Evolutionary conservation across 2,329 filamentous ascomycete genomes (phyloP), one percentile per base, ranked within the genome.

Genomic region (Neopestalotiopsis rosae): DNA sequence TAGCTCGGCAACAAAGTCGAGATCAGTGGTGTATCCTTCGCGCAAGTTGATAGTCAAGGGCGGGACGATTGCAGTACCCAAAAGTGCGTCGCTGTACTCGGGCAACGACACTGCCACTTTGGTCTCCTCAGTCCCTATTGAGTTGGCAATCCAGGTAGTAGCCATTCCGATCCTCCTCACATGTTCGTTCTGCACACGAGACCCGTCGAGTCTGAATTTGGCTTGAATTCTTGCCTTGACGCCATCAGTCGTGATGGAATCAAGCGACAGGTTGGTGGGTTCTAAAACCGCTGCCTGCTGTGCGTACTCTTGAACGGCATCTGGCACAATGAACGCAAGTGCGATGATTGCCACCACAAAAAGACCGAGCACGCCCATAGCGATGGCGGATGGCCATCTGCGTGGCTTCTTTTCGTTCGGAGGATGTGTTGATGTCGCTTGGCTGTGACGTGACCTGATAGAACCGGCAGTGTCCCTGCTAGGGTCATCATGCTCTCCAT

Each of bases 231-330:
- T 90, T 40, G 94, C 92, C 70, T 88, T 89, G 9, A 98, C 88
- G 13, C 96, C 95, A 69, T 91, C 87, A 7, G 89, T 77, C 0
- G 94, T 98, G 72, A 98, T 92, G 2, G 92, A 94, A 75, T 96
- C 92, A 69, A 99, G 90, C 1, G 94, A 94, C 24, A 99, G 82
- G 73, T 91, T 92, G 5, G 92, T 94, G 1, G 96, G 94, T 76
- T 95, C 90, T 72, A 99, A 88, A 20, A 95, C 90, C 30, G 91
- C 87, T 3, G 95, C 94, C 79, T 95, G 87, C 80, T 95, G 92
- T 63, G 92, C 93, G 80, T 99, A 99, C 77, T 94, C 88, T 80
- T 97, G 90, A 12, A 97, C 89, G 7, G 91, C 89, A 17, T 92
- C 90, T 1, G 95, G 95, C 0, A 92, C 89, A 67, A 97, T 88